Evolutionary conservation across 768 basidiomycete species (phyloP).

Genomic region (Fomitopsis pulvina): DNA sequence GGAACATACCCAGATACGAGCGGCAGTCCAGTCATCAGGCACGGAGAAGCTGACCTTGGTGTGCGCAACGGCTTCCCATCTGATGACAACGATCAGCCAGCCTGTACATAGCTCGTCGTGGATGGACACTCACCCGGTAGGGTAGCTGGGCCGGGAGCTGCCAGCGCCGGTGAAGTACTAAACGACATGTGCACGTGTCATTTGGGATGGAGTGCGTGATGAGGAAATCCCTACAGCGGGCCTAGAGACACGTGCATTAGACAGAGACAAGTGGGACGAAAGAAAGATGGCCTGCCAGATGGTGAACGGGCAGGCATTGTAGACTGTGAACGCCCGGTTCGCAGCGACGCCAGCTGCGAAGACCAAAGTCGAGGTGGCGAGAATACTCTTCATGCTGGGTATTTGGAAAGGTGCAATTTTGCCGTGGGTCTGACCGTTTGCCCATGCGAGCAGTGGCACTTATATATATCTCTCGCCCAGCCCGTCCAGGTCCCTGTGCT

Average conservation of each 20-base stretch:
- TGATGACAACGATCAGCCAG: slow-evolving; percentile 3
- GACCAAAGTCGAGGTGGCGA: slow-evolving; percentile 3
- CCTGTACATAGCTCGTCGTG: not conserved
- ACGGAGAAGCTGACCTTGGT: slow-evolving; percentile 26
- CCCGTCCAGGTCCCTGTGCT: too few relatives aligned
- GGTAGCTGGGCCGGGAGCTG: not conserved
- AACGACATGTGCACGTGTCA: not conserved
- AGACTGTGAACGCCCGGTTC: slow-evolving; percentile 29
- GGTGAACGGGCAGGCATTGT: slow-evolving; percentile 36
- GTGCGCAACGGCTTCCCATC: slow-evolving; percentile 24
- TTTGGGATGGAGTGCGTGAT: not conserved
- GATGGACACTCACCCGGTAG: slow-evolving; percentile 2
- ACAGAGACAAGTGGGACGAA: too few relatives aligned
- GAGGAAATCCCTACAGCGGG: not conserved
- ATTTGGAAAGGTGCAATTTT: too few relatives aligned
- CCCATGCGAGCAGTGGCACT: too few relatives aligned
- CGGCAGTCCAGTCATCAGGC: slow-evolving; percentile 33
- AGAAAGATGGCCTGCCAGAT: too few relatives aligned
- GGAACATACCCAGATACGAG: slow-evolving; percentile 30
- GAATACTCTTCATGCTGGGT: not conserved
- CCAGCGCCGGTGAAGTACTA: slow-evolving; percentile 1
- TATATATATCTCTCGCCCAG: too few relatives aligned
- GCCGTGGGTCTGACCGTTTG: too few relatives aligned
- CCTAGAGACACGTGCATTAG: not conserved
- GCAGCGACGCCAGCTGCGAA: slow-evolving; percentile 8